phyloP scores from a whole-genome alignment of 495 filamentous ascomycete genomes.

The Tuber calosporum region DNA sequence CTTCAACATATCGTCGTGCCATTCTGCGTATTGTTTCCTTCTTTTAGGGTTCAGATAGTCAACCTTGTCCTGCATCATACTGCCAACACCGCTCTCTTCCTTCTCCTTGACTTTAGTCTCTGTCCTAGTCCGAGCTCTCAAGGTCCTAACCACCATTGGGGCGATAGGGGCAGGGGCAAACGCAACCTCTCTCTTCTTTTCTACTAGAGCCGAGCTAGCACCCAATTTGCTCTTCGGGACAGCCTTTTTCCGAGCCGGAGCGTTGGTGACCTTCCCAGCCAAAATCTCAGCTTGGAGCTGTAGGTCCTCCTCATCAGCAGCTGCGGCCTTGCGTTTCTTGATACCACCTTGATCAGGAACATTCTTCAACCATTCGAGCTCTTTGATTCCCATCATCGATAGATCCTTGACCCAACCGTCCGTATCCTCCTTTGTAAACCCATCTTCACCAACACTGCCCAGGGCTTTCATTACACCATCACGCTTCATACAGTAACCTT shows the following conservation, averaged over 20 bases:
- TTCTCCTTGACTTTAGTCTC: conserved; percentile 18
- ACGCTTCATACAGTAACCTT: conserved; percentile 36
- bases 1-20: conserved; percentile 62
- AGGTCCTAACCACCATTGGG: not conserved
- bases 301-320: conserved; percentile 25
- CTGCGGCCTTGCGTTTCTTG: conserved; percentile 10
- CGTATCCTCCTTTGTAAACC: conserved; percentile 34
- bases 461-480: conserved; percentile 36
- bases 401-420: conserved; percentile 39
- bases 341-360: conserved; percentile 33
- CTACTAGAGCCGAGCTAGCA: not conserved
- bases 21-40: conserved; percentile 58
- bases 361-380: conserved; percentile 24
- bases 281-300: conserved; percentile 23
- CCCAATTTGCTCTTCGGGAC: conserved; percentile 3
- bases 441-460: conserved; percentile 23
- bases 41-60: conserved; percentile 71
- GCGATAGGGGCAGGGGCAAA: not conserved
- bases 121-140: not conserved
- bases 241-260: not conserved
- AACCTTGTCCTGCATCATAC: conserved; percentile 61
- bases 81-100: conserved; percentile 39
- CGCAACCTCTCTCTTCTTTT: conserved; percentile 1
- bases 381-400: conserved; percentile 27
- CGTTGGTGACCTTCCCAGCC: conserved; percentile 13